Conservation (phyloP, 2,329 filamentous ascomycete species). For the Penicillium sp. region DNA sequence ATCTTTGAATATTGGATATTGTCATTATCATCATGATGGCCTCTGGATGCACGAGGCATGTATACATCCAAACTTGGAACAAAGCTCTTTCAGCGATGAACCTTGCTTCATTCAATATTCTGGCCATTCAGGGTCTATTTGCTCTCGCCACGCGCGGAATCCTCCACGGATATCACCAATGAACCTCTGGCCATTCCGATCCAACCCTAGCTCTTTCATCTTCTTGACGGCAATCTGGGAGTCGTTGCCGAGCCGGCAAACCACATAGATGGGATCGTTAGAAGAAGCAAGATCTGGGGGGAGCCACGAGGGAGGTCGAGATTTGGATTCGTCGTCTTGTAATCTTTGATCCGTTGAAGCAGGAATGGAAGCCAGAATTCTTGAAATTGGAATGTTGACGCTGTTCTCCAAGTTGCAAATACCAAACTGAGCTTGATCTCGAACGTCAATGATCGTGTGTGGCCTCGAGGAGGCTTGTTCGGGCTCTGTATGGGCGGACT, state of each 20-base stretch:
- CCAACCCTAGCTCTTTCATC: conserved; percentile 41
- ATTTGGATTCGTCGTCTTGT: neutral
- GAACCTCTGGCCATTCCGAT: conserved; percentile 32
- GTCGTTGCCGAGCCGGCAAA: conserved; percentile 52
- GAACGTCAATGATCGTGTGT: conserved; percentile 74
- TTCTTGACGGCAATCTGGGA: conserved; percentile 47
- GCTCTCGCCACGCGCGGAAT: conserved; percentile 42
- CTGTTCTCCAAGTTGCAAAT: conserved; percentile 75
- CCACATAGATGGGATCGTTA: conserved; percentile 41
- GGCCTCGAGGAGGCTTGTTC: neutral
- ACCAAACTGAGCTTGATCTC: conserved; percentile 80
- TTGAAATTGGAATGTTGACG: conserved; percentile 57
- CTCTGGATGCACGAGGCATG: neutral
- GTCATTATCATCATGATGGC: neutral
- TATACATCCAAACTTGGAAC: neutral
- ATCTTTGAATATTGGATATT: neutral
- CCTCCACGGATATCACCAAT: conserved; percentile 46
- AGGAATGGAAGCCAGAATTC: conserved; percentile 34
- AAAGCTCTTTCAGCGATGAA: neutral
- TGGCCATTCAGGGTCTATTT: conserved; percentile 40
- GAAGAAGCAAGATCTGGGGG: conserved; percentile 26
- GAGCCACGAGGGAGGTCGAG: conserved; percentile 27
- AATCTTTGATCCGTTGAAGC: neutral
- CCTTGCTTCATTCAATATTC: conserved; percentile 4
- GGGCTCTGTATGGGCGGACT: neutral